Evolutionary conservation across 345 rosid species (phyloP).

Genomic region (Arabis hirsuta): DNA sequence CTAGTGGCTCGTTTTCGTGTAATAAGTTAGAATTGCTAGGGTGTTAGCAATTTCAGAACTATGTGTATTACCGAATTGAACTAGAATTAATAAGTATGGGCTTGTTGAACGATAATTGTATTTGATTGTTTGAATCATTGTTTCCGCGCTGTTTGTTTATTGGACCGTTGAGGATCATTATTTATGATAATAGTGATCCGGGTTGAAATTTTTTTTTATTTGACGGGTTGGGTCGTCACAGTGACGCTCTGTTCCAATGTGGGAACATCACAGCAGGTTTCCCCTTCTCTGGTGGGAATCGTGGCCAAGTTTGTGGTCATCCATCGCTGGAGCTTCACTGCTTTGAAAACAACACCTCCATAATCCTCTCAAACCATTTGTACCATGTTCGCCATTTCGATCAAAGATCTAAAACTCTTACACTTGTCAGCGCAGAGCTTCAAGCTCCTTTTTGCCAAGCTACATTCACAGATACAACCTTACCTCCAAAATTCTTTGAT

Average conservation of each 20-base stretch:
- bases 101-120: too few relatives aligned
- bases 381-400: conserved; percentile 43
- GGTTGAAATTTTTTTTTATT: too few relatives aligned
- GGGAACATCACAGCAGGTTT: conserved; percentile 34
- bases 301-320: conserved; percentile 30
- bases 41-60: too few relatives aligned
- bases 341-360: background rate
- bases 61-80: too few relatives aligned
- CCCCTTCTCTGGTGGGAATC: conserved; percentile 51
- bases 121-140: too few relatives aligned
- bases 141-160: too few relatives aligned
- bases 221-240: too few relatives aligned
- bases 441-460: conserved; percentile 19
- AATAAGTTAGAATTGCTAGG: too few relatives aligned
- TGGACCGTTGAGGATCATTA: too few relatives aligned
- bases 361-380: conserved; percentile 12
- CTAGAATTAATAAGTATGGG: too few relatives aligned
- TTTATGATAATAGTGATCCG: too few relatives aligned
- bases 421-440: conserved; percentile 39
- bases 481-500: conserved; percentile 26
- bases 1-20: too few relatives aligned
- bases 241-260: conserved; percentile 31
- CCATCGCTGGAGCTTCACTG: conserved; percentile 47
- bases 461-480: conserved; percentile 1
- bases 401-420: background rate